Percentiles rank a stretch among this genome's conserved stretches.
Evolutionary conservation across 371 early-diverging fungal genomes (phyloP).

Genomic region (Mortierella sp.): DNA sequence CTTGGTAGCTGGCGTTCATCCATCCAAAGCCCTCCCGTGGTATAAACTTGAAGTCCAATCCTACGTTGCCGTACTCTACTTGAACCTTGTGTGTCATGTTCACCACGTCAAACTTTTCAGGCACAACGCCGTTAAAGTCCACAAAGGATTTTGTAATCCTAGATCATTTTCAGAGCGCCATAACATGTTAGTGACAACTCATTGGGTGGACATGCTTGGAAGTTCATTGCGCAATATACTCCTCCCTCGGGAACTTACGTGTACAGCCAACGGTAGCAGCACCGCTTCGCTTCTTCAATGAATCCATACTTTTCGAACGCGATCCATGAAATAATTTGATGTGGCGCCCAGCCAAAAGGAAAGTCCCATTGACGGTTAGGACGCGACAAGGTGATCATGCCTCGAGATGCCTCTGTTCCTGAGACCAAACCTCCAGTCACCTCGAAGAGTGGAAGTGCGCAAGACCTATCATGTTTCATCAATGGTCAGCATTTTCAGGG

Average conservation of each 20-base stretch:
- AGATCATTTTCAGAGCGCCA: background rate
- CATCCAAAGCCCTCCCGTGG: conserved; percentile 97
- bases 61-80: conserved; percentile 97
- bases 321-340: conserved; percentile 96
- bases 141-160: conserved; percentile 92
- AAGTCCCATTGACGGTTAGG: conserved; percentile 98
- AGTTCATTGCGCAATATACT: no score
- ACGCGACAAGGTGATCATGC: conserved; percentile 65
- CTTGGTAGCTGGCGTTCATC: conserved; percentile 96
- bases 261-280: conserved; percentile 96
- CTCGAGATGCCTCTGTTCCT: conserved; percentile 34
- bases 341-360: conserved; percentile 97
- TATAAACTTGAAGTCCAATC: conserved; percentile 93
- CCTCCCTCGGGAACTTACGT: conserved; percentile 62
- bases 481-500: no score
- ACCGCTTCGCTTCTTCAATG: conserved; percentile 76
- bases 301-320: conserved; percentile 90
- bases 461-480: no score
- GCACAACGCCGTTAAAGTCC: conserved; percentile 97
- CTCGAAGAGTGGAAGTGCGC: conserved; percentile 75
- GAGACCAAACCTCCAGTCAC: conserved; percentile 59
- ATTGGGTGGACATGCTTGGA: no score
- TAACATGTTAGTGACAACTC: no score
- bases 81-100: conserved; percentile 89
- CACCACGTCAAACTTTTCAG: conserved; percentile 97